Conservation (phyloP, 305 asterid species). For the Solanum hybrid region DNA sequence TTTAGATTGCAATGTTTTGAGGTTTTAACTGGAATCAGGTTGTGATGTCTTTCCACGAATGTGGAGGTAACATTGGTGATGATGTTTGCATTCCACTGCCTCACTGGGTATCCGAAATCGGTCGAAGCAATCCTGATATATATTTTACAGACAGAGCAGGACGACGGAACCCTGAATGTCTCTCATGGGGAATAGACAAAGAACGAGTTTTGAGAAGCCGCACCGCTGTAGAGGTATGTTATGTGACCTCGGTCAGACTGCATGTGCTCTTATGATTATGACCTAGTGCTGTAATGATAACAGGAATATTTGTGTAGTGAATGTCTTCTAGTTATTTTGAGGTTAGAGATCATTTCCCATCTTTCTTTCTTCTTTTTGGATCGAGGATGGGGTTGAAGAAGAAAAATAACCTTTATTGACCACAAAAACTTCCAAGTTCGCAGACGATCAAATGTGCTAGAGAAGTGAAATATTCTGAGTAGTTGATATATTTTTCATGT, state of each 20-base stretch:
- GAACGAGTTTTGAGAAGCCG: conserved; percentile 71
- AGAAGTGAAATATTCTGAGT: background rate
- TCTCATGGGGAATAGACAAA: conserved; percentile 82
- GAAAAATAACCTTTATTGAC: background rate
- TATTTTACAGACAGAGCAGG: conserved; percentile 67
- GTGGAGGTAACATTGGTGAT: conserved; percentile 67
- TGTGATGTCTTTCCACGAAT: conserved; percentile 77
- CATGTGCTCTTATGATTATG: background rate
- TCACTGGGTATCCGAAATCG: conserved; percentile 54
- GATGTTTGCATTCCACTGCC: conserved; percentile 74
- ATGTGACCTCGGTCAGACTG: background rate
- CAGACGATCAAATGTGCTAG: background rate
- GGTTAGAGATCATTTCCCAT: background rate
- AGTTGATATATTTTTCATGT: background rate
- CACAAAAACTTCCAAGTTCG: background rate
- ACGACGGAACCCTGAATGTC: conserved; percentile 61
- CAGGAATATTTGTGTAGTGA: background rate
- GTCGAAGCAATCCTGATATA: conserved; percentile 55
- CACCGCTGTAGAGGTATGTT: conserved; percentile 61
- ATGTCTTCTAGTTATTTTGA: background rate
- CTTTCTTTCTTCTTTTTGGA: background rate
- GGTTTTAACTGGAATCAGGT: conserved; percentile 28
- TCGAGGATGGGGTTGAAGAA: background rate
- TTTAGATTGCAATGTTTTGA: background rate
- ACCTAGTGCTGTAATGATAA: background rate